Percentiles rank a stretch among this genome's conserved stretches.
phyloP scores from a whole-genome alignment of 805 yeast genomes.

The Cyberlindnera misumaiensis region DNA sequence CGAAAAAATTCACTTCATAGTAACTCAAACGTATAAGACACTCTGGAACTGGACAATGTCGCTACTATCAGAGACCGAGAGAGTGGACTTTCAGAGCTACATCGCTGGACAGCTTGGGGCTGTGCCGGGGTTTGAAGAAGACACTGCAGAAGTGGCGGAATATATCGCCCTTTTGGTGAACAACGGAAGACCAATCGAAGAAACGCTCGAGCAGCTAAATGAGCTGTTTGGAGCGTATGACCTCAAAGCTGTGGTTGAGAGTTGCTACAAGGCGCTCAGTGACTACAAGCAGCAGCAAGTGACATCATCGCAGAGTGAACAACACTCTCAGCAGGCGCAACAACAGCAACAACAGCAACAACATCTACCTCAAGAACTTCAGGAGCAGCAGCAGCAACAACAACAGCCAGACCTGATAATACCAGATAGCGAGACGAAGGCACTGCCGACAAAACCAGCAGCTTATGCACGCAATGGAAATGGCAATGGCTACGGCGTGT shows the following conservation, averaged over 20 bases:
- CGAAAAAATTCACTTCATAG: not conserved
- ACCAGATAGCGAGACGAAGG: constrained; percentile 2
- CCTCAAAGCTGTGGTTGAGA: constrained; percentile 48
- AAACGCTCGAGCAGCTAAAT: constrained; percentile 53
- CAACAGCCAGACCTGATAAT: constrained; percentile 3
- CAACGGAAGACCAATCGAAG: constrained; percentile 55
- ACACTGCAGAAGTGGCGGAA: constrained; percentile 61
- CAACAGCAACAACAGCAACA: constrained; percentile 16
- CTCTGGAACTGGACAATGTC: constrained; percentile 4
- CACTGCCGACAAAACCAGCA: constrained; percentile 16
- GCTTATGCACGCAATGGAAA: constrained; percentile 4
- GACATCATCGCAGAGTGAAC: not conserved
- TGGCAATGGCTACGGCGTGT: constrained; percentile 1
- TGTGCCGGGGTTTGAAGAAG: constrained; percentile 39
- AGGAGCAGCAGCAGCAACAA: constrained; percentile 9
- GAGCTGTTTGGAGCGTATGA: constrained; percentile 56
- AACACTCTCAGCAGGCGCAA: not conserved
- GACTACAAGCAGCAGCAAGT: constrained; percentile 20
- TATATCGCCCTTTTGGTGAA: constrained; percentile 65
- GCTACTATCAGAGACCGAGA: constrained; percentile 24
- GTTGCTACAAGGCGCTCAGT: constrained; percentile 51
- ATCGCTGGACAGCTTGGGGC: constrained; percentile 35
- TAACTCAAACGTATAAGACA: too few relatives aligned
- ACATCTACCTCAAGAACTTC: constrained; percentile 15
- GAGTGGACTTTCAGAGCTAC: constrained; percentile 35